These are phyloP conservation scores for Sphaerosporella brunnea DNA, from an alignment of 495 filamentous ascomycete genomes.

Conservation along the genomic window DNA sequence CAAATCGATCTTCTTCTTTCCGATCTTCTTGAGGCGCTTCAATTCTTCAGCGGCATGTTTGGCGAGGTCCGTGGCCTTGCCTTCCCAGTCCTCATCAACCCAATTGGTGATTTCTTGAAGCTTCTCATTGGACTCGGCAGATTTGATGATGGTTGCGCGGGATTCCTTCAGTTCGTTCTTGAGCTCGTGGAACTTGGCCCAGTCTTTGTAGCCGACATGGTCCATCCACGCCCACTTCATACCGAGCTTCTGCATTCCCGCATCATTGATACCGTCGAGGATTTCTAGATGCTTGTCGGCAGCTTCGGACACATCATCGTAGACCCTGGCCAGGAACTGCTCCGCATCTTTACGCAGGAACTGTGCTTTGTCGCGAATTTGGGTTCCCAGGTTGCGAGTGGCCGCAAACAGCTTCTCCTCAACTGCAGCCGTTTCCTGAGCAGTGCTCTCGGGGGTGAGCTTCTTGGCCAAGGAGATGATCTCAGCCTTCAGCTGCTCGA, in stretches of 20 bases:
- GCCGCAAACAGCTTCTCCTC: constrained; percentile 44
- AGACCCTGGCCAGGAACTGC: constrained; percentile 50
- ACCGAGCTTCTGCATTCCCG: constrained; percentile 85
- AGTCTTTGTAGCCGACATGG: constrained; percentile 86
- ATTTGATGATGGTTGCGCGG: constrained; percentile 56
- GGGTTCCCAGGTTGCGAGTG: constrained; percentile 55
- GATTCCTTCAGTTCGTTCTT: constrained; percentile 72
- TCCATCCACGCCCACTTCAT: constrained; percentile 98
- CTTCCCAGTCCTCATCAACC: constrained; percentile 47
- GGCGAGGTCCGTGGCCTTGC: constrained; percentile 60
- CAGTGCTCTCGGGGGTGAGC: constrained; percentile 32
- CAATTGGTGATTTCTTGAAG: constrained; percentile 51
- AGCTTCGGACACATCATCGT: constrained; percentile 50
- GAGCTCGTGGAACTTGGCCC: constrained; percentile 74
- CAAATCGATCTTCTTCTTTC: constrained; percentile 65
- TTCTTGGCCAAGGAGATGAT: constrained; percentile 45
- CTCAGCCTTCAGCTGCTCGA: constrained; percentile 45
- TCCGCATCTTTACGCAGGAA: constrained; percentile 62
- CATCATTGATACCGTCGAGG: constrained; percentile 65
- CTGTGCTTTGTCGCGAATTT: constrained; percentile 66
- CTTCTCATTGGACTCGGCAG: constrained; percentile 53
- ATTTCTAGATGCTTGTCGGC: constrained; percentile 67
- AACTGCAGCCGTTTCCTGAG: constrained; percentile 32
- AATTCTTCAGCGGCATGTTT: constrained; percentile 70
- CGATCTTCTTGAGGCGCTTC: constrained; percentile 63